Evolutionary conservation across 2,329 filamentous ascomycete genomes (phyloP).

Genomic region (Eutypella sp.): DNA sequence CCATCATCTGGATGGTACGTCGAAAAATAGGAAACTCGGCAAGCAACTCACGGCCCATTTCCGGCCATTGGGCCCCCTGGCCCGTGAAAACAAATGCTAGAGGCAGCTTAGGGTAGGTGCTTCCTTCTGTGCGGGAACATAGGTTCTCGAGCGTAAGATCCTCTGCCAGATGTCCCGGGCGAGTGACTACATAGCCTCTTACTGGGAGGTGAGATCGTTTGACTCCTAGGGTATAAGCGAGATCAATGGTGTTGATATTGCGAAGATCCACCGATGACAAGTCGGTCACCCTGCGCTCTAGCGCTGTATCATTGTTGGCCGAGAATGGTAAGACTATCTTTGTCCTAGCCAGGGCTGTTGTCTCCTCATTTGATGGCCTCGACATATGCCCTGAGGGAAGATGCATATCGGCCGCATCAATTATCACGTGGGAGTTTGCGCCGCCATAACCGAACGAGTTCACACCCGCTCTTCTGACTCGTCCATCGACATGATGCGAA

Average conservation of each 20-base stretch:
- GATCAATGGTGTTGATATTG: neutral
- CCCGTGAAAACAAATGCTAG: constrained; percentile 21
- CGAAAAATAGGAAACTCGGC: constrained; percentile 6
- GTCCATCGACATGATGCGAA: too few relatives aligned
- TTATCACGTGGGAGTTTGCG: too few relatives aligned
- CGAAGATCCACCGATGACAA: neutral
- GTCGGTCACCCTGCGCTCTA: neutral
- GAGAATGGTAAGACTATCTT: too few relatives aligned
- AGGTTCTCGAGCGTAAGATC: neutral
- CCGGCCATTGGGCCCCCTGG: constrained; percentile 21
- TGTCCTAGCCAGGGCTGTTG: too few relatives aligned
- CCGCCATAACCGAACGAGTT: too few relatives aligned
- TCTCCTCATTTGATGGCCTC: too few relatives aligned
- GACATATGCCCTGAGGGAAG: too few relatives aligned
- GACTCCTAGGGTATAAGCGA: neutral
- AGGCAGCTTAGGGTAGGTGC: neutral
- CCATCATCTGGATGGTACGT: constrained; percentile 1
- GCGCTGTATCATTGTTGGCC: neutral
- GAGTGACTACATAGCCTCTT: neutral
- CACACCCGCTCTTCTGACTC: too few relatives aligned
- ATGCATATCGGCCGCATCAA: too few relatives aligned
- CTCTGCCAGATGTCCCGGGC: neutral
- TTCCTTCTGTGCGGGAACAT: neutral
- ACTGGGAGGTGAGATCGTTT: neutral
- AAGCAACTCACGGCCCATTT: constrained; percentile 22